Evolutionary conservation across 2,329 filamentous ascomycete genomes (phyloP), one percentile per base, ranked within the genome.

Genomic region (Emergomyces orientalis): DNA sequence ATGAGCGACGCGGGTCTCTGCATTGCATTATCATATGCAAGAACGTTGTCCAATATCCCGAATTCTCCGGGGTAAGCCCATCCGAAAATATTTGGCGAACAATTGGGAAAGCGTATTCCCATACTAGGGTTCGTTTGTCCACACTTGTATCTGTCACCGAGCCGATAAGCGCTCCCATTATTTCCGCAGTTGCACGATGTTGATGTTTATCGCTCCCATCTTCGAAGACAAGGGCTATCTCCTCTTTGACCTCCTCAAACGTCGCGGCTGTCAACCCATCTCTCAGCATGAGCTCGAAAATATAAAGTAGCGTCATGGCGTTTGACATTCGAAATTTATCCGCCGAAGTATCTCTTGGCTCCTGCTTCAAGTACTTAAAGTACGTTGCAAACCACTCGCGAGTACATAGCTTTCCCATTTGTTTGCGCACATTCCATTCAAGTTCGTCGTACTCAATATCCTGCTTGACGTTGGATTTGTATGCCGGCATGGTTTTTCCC

Each of bases 181-280:
- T 97, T 76, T 99, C 94, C 0, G 94, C 86, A 1, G 94, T 96
- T 19, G 94, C 94, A 60, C 94, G 89, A 74, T 99, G 94, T 73
- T 99, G 93, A 74, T 99, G 94, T 76, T 97, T 97, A 73, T 99
- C 94, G 69, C 87, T 94, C 11, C 95, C 94, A 74, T 99, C 93
- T 17, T 88, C 93, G 71, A 91, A 97, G 0, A 95, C 86, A 1
- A 85, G 84, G 63, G 84, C 80, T 5, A 89, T 85, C 64, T 97
- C 81, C 68, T 92, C 87, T 71, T 93, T 88, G 73, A 99, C 87
- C 62, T 99, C 94, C 6, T 93, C 86, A 69, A 97, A 90, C 0
- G 86, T 95, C 30, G 88, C 88, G 17, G 81, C 79, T 0, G 94
- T 91, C 60, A 90, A 78, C 1, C 86, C 90, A 69, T 89, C 87